phyloP scores from a whole-genome alignment of 305 asterid genomes.

The Fraxinus paxiana region DNA sequence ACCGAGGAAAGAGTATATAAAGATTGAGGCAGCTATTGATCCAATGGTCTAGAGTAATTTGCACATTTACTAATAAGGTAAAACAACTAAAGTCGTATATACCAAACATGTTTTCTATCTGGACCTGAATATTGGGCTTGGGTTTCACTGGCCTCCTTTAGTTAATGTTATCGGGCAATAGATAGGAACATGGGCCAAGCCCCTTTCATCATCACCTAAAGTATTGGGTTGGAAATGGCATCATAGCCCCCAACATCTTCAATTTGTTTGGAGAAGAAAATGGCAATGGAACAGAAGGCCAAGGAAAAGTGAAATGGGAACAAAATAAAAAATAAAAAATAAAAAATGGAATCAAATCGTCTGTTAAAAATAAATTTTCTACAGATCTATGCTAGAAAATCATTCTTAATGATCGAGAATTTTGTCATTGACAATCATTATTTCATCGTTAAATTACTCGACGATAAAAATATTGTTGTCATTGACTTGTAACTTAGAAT shows the following conservation, averaged over 20 bases:
- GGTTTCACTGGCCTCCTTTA: neutral
- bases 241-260: no score
- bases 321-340: neutral
- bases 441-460: no score
- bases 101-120: neutral
- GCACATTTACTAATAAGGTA: neutral
- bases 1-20: neutral
- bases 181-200: no score
- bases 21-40: neutral
- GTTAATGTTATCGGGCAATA: neutral
- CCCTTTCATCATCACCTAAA: no score
- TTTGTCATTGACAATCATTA: no score
- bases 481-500: no score
- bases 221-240: no score
- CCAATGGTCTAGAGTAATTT: neutral
- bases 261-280: neutral
- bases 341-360: neutral
- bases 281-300: neutral
- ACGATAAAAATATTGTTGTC: no score
- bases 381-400: no score
- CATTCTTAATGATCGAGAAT: no score
- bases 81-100: neutral
- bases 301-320: neutral
- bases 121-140: neutral
- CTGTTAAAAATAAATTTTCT: no score